Base-by-base conservation (phyloP, 495 filamentous ascomycete genomes). In the Penicillium robsamsonii region DNA sequence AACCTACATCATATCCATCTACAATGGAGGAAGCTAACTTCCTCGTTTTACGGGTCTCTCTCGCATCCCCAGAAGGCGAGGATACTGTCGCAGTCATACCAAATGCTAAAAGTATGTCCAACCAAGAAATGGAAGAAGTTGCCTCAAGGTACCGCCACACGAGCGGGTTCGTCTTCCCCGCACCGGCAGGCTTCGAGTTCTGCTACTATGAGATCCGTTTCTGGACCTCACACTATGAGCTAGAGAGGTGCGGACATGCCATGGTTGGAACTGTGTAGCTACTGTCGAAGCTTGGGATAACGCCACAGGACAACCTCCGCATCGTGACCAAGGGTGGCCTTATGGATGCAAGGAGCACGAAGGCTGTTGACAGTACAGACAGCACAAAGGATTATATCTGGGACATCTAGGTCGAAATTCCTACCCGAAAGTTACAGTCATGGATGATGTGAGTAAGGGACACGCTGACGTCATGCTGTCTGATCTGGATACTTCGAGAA, bases 191-290 rank as follows among this genome's bases (percentile, higher is more conserved):
- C 40, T 22, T 29, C 1, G 3, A 25, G 15, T 57, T 31, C 11
- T 27, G 25, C 25, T 29, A 61, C 49, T 53, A 48, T 22, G 22
- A 27, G 22, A 51, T 59, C 40, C 48, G 56, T 15, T 50, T 53
- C 17, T 62, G 53, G 38, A 50, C 50, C 12, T 52, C 56, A 13
- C 44, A 46, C 12, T 41, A 55, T n/a, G 62, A 62, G 29, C 55
- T 60, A 57, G 53, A 60, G 27, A 37, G 13, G 12, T 37, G 35
- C 3, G 53, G 56, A 11, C 59, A 56, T 35, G 53, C 53, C 17
- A 62, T 49, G 1, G 46, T 65, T 0, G 56, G 59, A 10, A 49
- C 56, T 2, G 27, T 57, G 15, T 65, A 49, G 59, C 12, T 59
- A 4, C 43, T 62, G 27, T 25, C 56, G 4, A n/a, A 50, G 12